These are phyloP conservation scores for Schizochytrium sp. DNA, from an alignment of 108 stramenopile genomes.

Conservation along the genomic window DNA sequence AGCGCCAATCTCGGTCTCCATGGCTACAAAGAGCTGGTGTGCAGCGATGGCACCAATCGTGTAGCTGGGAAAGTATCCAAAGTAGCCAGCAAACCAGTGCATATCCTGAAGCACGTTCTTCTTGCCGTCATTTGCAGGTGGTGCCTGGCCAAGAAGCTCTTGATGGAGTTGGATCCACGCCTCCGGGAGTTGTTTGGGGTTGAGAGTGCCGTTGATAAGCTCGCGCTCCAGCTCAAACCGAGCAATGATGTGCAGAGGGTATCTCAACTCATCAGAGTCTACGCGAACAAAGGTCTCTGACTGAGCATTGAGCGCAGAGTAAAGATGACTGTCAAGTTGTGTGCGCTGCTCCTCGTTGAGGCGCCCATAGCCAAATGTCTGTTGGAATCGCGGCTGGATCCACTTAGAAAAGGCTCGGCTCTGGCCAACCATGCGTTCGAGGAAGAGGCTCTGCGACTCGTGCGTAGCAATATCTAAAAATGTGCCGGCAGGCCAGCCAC, in stretches of 20 bases:
- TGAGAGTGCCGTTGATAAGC: constrained; percentile 80
- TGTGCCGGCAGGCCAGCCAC: constrained; percentile 76
- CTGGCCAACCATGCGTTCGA: constrained; percentile 89
- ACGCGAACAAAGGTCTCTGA: constrained; percentile 83
- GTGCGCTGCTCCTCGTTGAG: constrained; percentile 67
- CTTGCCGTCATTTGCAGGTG: constrained; percentile 79
- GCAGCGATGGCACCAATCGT: constrained; percentile 87
- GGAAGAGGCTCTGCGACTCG: constrained; percentile 88
- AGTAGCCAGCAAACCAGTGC: constrained; percentile 83
- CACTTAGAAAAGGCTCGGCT: constrained; percentile 81
- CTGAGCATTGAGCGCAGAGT: constrained; percentile 83
- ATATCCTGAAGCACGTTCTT: constrained; percentile 88
- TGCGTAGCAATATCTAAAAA: constrained; percentile 88
- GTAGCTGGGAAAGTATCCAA: constrained; percentile 94
- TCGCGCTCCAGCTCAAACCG: constrained; percentile 87
- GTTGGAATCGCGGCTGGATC: constrained; percentile 77
- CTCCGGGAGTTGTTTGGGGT: constrained; percentile 80
- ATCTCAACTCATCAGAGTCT: constrained; percentile 91
- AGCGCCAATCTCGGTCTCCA: constrained; percentile 73
- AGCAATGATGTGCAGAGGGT: constrained; percentile 90
- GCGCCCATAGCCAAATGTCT: constrained; percentile 75
- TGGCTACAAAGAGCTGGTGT: constrained; percentile 84
- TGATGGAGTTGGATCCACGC: constrained; percentile 87
- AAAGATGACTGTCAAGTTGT: constrained; percentile 78
- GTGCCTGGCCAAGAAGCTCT: constrained; percentile 80